Evolutionary conservation across 306 rosid species (phyloP), one percentile per base, ranked within the genome.

Genomic region (Dalbergia cultrata): DNA sequence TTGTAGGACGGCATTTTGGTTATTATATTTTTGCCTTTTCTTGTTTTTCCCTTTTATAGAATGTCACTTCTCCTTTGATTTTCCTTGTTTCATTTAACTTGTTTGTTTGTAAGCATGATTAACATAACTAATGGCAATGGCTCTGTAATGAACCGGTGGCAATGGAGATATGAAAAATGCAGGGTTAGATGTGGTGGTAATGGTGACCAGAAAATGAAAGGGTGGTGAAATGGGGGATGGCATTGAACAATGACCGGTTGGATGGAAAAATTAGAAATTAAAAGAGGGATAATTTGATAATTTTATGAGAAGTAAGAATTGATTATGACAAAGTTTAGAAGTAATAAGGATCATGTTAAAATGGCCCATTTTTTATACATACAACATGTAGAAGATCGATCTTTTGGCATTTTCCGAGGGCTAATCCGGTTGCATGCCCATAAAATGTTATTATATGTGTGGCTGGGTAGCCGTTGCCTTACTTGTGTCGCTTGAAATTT

Each of bases 331-430:
- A 26, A 26, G 31, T 2, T 26, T 3, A 26, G 31, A 26, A 26
- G 31, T 1, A 26, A 26, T 26, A 3, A 26, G 31, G 31, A 26
- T 3, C 31, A 26, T 26, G 31, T 26, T 26, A 26, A 26, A 26
- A 26, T 26, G 31, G 2, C 31, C 31, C 31, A 26, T 26, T 26
- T 2, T 26, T 2, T 2, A 26, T 26, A 26, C 31, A 26, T 26
- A 26, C 31, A 26, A 1, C 31, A 13, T 17, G 31, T 47, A 77
- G 52, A n/a, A 64, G 13, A 26, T n/a, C 6, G 31, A 26, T 26
- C 31, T 58, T 60, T 26, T 78, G 86, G 82, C 34, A 58, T 19
- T 16, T 84, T 69, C 18, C 5, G 70, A 61, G 34, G 13, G 50
- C 59, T 19, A 26, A 67, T 26, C 44, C 41, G 9, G 59, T 12